Base-by-base conservation (phyloP, 2,329 filamentous ascomycete species). In the Sporothrix humicola region DNA sequence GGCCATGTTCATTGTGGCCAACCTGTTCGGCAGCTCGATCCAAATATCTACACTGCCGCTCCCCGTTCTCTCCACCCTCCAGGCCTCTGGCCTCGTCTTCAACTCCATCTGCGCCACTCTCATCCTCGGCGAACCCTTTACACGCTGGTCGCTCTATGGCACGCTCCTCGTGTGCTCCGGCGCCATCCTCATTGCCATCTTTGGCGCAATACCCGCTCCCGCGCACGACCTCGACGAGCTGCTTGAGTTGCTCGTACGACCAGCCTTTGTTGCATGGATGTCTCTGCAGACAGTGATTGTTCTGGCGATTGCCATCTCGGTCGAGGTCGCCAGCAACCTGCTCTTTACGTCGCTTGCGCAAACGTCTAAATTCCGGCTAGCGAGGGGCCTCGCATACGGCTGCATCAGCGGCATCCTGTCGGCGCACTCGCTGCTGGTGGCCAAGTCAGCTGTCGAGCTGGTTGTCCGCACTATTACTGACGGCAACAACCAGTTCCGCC, bases 21-120 rank as follows among this genome's bases (percentile, higher is more conserved):
- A 99, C 81, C 87, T 99, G 73, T 87, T 98, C 72, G 96, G 96
- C 74, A 98, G 95, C 83, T 95, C 94, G 52, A 96, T 99, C 74
- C 96, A 99, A 83, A 98, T 99, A 81, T 98, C 96, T 44, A 98
- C 95, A 0, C 87, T 99, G 61, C 96, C 96, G 17, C 86, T 99
- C 26, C 96, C 96, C 23, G 94, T 99, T 6, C 88, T 99, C 48
- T 98, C 95, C 73, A 98, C 96, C 0, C 86, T 99, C 52, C 96
- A 99, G 84, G 95, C 95, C 20, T 97, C 95, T 3, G 96, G 96
- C 61, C 87, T 99, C 72, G 96, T 99, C 75, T 99, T 99, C 87
- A 99, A 99, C 85, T 97, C 95, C 73, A 94, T 98, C 82, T 97
- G 97, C 86, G 96, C 96, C 75, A 97, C 94, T 61, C 84, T 98